Evolutionary conservation across 768 basidiomycete genomes (phyloP).

Genomic region (Astraeus odoratus): DNA sequence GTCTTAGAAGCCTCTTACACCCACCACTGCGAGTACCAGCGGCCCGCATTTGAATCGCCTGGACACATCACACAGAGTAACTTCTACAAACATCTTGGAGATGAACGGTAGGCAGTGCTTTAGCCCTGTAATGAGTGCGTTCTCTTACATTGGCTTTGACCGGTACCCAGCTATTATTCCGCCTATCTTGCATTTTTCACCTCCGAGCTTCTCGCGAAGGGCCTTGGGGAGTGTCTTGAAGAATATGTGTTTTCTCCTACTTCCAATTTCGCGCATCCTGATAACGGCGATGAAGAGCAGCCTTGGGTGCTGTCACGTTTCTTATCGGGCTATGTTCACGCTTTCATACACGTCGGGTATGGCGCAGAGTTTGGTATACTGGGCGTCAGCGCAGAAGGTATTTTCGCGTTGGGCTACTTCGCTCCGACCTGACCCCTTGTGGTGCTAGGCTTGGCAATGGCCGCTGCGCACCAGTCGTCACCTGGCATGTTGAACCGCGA

Average conservation of each 20-base stretch:
- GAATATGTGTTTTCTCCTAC: too few relatives aligned
- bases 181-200: conserved; percentile 5
- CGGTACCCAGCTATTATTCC: too few relatives aligned
- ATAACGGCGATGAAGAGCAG: too few relatives aligned
- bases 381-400: too few relatives aligned
- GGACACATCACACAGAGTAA: conserved; percentile 39
- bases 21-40: conserved; percentile 25
- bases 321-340: too few relatives aligned
- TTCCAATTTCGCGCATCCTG: too few relatives aligned
- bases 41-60: conserved; percentile 37
- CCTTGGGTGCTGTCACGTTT: too few relatives aligned
- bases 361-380: too few relatives aligned
- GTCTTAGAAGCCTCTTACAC: conserved; percentile 35
- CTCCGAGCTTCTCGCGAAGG: too few relatives aligned
- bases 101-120: conserved; percentile 6
- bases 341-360: too few relatives aligned
- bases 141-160: background rate
- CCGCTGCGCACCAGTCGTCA: conserved; percentile 28
- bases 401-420: conserved; percentile 35
- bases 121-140: background rate
- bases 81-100: conserved; percentile 36
- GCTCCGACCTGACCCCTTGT: conserved; percentile 14
- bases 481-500: conserved; percentile 12
- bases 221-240: too few relatives aligned
- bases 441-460: conserved; percentile 46